Conservation (phyloP, 768 basidiomycete species). For the Termitomyces sp. region DNA sequence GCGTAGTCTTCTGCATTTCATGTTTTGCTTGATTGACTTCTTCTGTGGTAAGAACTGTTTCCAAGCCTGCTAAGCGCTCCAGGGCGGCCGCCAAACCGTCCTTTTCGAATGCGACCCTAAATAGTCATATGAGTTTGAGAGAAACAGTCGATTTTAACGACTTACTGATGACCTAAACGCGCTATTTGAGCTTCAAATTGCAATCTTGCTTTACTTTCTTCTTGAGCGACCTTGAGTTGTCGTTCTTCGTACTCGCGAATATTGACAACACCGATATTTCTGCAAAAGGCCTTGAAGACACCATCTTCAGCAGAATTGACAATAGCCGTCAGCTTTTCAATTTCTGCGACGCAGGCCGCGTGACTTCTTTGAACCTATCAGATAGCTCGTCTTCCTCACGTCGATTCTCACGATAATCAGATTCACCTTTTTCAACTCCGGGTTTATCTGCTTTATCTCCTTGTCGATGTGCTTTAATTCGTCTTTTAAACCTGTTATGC, state of each 20-base stretch:
- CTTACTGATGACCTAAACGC: constrained; percentile 80
- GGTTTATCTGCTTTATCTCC: constrained; percentile 59
- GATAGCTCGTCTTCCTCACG: not conserved
- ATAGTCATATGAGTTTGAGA: not conserved
- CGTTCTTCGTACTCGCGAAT: constrained; percentile 94
- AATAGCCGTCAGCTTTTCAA: constrained; percentile 46
- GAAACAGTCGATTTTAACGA: constrained; percentile 6
- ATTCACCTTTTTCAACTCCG: constrained; percentile 67
- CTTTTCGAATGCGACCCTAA: constrained; percentile 75
- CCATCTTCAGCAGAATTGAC: constrained; percentile 79
- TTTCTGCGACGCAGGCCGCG: constrained; percentile 45
- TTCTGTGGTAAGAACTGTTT: constrained; percentile 48
- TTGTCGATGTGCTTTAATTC: constrained; percentile 80
- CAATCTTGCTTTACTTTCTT: constrained; percentile 79
- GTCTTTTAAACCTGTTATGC: constrained; percentile 73
- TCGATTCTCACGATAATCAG: not conserved
- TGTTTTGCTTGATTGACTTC: constrained; percentile 46
- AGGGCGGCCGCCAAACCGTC: constrained; percentile 64
- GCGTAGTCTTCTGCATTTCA: constrained; percentile 46
- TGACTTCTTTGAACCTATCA: constrained; percentile 51
- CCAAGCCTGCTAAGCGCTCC: constrained; percentile 56
- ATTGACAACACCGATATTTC: constrained; percentile 67
- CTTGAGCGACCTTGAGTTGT: constrained; percentile 83
- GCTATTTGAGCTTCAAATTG: constrained; percentile 85
- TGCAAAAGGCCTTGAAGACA: constrained; percentile 76